Conservation (phyloP, 257 asterid genomes). For the Schizonepeta tenuifolia region DNA sequence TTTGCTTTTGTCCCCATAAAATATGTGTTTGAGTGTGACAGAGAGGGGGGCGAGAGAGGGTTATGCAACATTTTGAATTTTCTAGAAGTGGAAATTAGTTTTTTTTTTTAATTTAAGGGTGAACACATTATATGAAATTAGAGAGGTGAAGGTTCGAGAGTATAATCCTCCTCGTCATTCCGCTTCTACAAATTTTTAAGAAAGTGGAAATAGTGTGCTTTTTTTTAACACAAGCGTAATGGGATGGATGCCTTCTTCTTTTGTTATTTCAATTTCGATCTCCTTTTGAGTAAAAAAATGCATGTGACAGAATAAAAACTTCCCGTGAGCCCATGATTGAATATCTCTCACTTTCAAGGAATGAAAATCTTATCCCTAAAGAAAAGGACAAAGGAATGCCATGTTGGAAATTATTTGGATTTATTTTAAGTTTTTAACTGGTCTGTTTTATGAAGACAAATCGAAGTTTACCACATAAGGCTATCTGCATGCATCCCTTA, state of each 20-base stretch:
- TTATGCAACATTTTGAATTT: no score
- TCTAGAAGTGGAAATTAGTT: no score
- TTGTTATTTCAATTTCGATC: neutral
- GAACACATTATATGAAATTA: no score
- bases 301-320: neutral
- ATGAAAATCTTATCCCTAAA: neutral
- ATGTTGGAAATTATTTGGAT: neutral
- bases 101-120: no score
- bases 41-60: no score
- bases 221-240: neutral
- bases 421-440: neutral
- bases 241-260: neutral
- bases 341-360: neutral
- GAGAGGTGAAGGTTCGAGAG: no score
- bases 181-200: neutral
- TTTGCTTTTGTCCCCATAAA: no score
- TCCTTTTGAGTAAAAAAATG: neutral
- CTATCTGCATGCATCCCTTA: no score
- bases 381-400: neutral
- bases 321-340: constrained; percentile 16
- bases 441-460: neutral
- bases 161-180: no score
- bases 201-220: neutral
- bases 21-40: no score
- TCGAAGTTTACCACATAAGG: neutral